phyloP scores from a whole-genome alignment of 2,329 filamentous ascomycete species.

The Botryosphaeria dothidea region DNA sequence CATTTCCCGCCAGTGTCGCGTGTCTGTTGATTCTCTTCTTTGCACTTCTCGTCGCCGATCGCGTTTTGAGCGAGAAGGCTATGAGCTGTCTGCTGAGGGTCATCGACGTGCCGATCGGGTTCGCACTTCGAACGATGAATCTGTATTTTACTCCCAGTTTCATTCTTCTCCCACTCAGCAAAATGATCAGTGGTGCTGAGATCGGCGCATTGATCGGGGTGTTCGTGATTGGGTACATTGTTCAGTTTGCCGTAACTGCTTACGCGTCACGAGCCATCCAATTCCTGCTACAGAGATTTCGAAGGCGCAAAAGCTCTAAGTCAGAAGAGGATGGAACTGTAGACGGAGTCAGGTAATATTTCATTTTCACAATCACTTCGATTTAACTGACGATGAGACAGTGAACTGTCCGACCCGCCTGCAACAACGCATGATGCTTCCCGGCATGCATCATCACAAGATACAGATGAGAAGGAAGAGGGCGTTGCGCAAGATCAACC shows the following conservation, averaged over 20 bases:
- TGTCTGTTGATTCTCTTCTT: slow-evolving; percentile 58
- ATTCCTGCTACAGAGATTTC: not conserved
- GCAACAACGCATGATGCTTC: no score
- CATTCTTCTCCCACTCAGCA: slow-evolving; percentile 59
- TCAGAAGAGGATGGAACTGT: not conserved
- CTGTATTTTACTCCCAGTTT: slow-evolving; percentile 62
- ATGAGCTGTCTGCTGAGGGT: slow-evolving; percentile 51
- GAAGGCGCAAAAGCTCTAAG: not conserved
- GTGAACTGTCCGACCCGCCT: no score
- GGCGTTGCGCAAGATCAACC: no score
- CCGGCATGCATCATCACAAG: no score
- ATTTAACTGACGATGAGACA: no score
- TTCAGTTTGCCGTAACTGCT: slow-evolving; percentile 22
- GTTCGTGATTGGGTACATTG: slow-evolving; percentile 56
- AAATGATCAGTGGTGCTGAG: slow-evolving; percentile 54
- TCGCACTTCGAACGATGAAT: slow-evolving; percentile 60
- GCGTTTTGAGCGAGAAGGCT: slow-evolving; percentile 49
- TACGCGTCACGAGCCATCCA: not conserved
- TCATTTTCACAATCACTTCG: no score
- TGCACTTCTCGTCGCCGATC: slow-evolving; percentile 50
- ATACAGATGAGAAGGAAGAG: no score
- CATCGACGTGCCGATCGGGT: slow-evolving; percentile 59
- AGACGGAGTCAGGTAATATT: not conserved
- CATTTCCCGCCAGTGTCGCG: slow-evolving; percentile 62
- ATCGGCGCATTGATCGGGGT: slow-evolving; percentile 62